phyloP scores from a whole-genome alignment of 805 yeast species.

The Kazachstania bromeliacearum region DNA sequence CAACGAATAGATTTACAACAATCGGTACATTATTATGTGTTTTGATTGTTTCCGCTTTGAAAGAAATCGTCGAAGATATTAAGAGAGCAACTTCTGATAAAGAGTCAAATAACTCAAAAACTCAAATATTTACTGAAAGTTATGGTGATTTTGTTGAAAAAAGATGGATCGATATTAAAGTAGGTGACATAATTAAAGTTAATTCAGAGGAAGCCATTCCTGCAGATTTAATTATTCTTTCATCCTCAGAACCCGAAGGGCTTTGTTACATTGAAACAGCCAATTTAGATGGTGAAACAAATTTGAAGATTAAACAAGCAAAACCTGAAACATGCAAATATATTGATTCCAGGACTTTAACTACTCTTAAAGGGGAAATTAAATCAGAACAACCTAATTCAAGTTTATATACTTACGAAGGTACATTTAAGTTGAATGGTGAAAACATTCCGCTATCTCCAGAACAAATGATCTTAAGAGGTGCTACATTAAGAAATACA shows the following conservation, averaged over 20 bases:
- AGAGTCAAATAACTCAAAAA: conserved; percentile 74
- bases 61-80: conserved; percentile 83
- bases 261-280: conserved; percentile 96
- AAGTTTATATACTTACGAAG: conserved; percentile 90
- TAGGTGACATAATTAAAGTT: conserved; percentile 85
- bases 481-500: conserved; percentile 91
- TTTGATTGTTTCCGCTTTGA: conserved; percentile 79
- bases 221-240: conserved; percentile 75
- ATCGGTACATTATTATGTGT: conserved; percentile 85
- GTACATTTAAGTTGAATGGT: conserved; percentile 53
- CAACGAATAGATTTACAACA: conserved; percentile 92
- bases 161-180: conserved; percentile 80
- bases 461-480: conserved; percentile 85
- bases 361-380: conserved; percentile 47
- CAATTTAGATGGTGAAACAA: conserved; percentile 95
- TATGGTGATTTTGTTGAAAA: conserved; percentile 52
- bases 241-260: conserved; percentile 97
- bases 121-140: conserved; percentile 50
- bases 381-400: conserved; percentile 90
- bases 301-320: conserved; percentile 88
- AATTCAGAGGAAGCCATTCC: conserved; percentile 86
- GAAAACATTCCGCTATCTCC: conserved; percentile 67
- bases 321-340: conserved; percentile 63
- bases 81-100: conserved; percentile 83
- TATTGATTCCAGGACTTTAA: conserved; percentile 54